phyloP scores from a whole-genome alignment of 352 stramenopile genomes.

The Globisporangium polare region DNA sequence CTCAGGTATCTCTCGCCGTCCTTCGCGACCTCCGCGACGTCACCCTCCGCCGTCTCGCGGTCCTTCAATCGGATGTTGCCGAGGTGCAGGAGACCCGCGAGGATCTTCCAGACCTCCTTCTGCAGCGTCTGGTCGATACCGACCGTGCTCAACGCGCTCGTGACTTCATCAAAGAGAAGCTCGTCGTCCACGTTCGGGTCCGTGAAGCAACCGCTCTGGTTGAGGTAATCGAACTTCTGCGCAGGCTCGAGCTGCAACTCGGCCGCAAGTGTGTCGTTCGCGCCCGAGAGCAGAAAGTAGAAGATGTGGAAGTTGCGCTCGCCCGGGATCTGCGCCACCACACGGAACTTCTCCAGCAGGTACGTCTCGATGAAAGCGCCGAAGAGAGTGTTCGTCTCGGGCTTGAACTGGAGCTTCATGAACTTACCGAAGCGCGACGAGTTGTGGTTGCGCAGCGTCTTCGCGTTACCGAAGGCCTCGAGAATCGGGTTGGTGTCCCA shows the following conservation, averaged over 20 bases:
- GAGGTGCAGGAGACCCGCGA: conserved; percentile 75
- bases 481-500: conserved; percentile 89
- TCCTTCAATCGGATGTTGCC: conserved; percentile 79
- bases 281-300: conserved; percentile 85
- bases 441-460: conserved; percentile 88
- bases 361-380: conserved; percentile 88
- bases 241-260: conserved; percentile 57
- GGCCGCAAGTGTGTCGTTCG: conserved; percentile 47
- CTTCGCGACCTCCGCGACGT: conserved; percentile 61
- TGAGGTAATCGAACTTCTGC: conserved; percentile 76
- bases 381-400: conserved; percentile 59
- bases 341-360: conserved; percentile 87
- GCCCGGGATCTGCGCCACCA: conserved; percentile 80
- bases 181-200: conserved; percentile 87
- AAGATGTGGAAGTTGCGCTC: conserved; percentile 92
- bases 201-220: conserved; percentile 81
- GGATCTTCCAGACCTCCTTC: conserved; percentile 72
- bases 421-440: conserved; percentile 87
- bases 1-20: conserved; percentile 50
- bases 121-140: conserved; percentile 65
- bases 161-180: conserved; percentile 81
- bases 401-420: conserved; percentile 89
- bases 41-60: conserved; percentile 74
- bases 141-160: conserved; percentile 71
- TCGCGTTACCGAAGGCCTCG: conserved; percentile 86